Percentiles rank a stretch among this genome's conserved stretches.
Conservation (phyloP, 2,329 filamentous ascomycete species). For the Xylaria hypoxylon region DNA sequence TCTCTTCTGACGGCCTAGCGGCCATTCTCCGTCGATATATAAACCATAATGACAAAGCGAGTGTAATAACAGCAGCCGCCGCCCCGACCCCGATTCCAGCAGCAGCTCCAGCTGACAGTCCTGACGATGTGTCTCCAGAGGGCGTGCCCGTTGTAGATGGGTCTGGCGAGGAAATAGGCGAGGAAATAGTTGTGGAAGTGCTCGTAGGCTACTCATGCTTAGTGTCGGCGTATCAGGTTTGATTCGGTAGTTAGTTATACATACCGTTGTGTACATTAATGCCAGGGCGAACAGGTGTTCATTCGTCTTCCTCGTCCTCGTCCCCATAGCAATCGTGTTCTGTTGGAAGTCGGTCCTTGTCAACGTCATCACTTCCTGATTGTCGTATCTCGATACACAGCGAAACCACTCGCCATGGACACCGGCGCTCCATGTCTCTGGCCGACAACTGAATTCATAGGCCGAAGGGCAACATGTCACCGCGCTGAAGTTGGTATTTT, state of each 20-base stretch:
- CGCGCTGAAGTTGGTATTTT: constrained; percentile 17
- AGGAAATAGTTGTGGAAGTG: constrained; percentile 13
- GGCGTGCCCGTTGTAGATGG: constrained; percentile 6
- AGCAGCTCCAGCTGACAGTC: constrained; percentile 27
- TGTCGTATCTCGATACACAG: constrained; percentile 34
- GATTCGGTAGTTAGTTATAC: constrained; percentile 1
- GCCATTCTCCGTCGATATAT: constrained; percentile 31
- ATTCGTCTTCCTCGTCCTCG: constrained; percentile 5
- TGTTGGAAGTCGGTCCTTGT: constrained; percentile 34
- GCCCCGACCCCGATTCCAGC: constrained; percentile 33
- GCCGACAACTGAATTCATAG: constrained; percentile 35
- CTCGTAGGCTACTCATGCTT: constrained; percentile 23
- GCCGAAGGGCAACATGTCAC: constrained; percentile 45
- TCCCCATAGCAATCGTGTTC: constrained; percentile 15
- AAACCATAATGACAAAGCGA: constrained; percentile 32
- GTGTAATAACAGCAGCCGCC: constrained; percentile 16
- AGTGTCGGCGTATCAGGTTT: background rate
- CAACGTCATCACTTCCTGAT: constrained; percentile 13
- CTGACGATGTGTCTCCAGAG: background rate
- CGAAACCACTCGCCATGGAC: constrained; percentile 37
- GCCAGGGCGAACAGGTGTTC: constrained; percentile 40
- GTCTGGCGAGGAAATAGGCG: constrained; percentile 12
- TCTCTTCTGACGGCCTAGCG: background rate
- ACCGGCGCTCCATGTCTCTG: background rate
- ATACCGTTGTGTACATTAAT: constrained; percentile 40